Conservation (phyloP, 1,284 basidiomycete species). For the Calocybe gambosa region DNA sequence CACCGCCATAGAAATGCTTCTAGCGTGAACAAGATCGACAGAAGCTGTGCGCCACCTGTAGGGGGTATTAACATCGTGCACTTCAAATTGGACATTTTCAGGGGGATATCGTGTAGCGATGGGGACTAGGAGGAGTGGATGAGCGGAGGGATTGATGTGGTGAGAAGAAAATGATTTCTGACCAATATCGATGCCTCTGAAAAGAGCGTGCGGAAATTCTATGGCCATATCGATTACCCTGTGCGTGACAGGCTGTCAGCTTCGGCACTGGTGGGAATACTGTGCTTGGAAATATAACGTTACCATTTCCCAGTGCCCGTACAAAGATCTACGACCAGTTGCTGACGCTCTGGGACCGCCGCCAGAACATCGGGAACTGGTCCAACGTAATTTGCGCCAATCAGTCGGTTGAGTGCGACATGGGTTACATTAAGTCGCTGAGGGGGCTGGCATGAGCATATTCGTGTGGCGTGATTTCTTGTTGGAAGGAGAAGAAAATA, state of each 20-base stretch:
- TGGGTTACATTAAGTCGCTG: constrained; percentile 52
- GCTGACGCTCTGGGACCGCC: constrained; percentile 29
- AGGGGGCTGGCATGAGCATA: constrained; percentile 5
- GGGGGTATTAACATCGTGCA: constrained; percentile 50
- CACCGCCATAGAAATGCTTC: constrained; percentile 52
- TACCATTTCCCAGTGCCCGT: constrained; percentile 70
- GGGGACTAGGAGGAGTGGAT: constrained; percentile 40
- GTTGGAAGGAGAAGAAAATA: background rate
- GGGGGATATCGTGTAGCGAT: constrained; percentile 57
- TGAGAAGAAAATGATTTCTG: constrained; percentile 21
- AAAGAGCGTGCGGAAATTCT: constrained; percentile 54
- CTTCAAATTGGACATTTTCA: constrained; percentile 55
- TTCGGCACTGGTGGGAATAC: constrained; percentile 1
- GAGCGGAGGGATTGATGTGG: constrained; percentile 3
- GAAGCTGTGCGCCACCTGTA: constrained; percentile 42
- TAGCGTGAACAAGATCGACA: constrained; percentile 61
- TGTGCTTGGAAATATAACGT: constrained; percentile 18
- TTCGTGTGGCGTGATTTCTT: background rate
- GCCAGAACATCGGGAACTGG: constrained; percentile 50
- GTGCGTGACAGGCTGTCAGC: constrained; percentile 15
- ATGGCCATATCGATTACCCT: constrained; percentile 71
- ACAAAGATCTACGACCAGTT: constrained; percentile 59
- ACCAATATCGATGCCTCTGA: constrained; percentile 72
- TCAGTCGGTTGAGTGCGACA: constrained; percentile 36
- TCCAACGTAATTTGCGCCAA: constrained; percentile 50